phyloP scores from a whole-genome alignment of 2,329 filamentous ascomycete genomes.

The Ceratocystis destructans region DNA sequence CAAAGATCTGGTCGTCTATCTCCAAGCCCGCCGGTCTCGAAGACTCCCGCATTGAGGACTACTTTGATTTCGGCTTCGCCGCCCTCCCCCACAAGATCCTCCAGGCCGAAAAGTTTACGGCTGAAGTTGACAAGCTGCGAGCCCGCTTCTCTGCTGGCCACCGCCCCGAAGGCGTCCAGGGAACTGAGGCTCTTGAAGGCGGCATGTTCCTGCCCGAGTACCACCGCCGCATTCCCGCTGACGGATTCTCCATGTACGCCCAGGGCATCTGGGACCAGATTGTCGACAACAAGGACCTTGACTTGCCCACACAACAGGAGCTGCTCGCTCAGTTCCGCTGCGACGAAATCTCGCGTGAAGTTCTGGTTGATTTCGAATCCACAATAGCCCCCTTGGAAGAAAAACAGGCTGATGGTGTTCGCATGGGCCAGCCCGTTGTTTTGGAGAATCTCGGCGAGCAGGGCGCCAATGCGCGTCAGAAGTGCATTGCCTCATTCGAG shows the following conservation, averaged over 20 bases:
- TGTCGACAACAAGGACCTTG: slow-evolving; percentile 94
- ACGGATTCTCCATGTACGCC: slow-evolving; percentile 91
- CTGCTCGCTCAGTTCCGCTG: slow-evolving; percentile 92
- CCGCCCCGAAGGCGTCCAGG: slow-evolving; percentile 49
- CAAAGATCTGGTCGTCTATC: slow-evolving; percentile 82
- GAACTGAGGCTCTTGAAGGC: slow-evolving; percentile 54
- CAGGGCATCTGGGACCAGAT: slow-evolving; percentile 97
- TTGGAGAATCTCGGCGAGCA: slow-evolving; percentile 59
- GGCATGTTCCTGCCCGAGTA: slow-evolving; percentile 88
- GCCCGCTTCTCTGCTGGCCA: slow-evolving; percentile 71
- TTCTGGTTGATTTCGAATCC: slow-evolving; percentile 68
- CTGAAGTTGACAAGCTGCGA: slow-evolving; percentile 67
- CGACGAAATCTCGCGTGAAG: slow-evolving; percentile 89
- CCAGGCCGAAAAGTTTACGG: slow-evolving; percentile 78
- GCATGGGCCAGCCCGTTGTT: slow-evolving; percentile 58
- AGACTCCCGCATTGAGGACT: slow-evolving; percentile 80
- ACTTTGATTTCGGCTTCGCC: slow-evolving; percentile 96
- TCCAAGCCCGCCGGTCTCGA: slow-evolving; percentile 86
- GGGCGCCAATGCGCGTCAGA: slow-evolving; percentile 58
- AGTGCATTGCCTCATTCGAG: slow-evolving; percentile 73
- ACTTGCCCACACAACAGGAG: slow-evolving; percentile 93
- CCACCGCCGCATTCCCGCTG: slow-evolving; percentile 86
- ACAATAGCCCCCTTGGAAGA: slow-evolving; percentile 75
- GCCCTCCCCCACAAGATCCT: slow-evolving; percentile 93
- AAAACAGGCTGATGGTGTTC: slow-evolving; percentile 60